Base-by-base conservation (phyloP, 805 yeast species). In the Teunomyces tritomae region DNA sequence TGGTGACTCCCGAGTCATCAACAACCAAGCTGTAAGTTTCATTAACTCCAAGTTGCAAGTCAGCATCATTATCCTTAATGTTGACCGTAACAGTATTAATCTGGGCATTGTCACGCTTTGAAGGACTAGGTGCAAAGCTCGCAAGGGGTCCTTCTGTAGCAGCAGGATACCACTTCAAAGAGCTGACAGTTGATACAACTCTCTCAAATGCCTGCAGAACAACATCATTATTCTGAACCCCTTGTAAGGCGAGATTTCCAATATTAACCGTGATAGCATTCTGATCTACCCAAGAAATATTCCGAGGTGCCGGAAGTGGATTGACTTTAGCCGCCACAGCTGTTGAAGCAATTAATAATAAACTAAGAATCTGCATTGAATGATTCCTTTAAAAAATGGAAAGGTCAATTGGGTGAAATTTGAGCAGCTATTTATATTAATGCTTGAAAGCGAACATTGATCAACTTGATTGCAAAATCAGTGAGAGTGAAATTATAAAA, bases 41-140 rank as follows among this genome's bases (percentile, higher is more conserved):
- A 50, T 71, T 63, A 27, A 69, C 72, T 5, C 68, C 73, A 40
- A 57, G 51, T 48, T 68, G 70, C 44, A 72, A 58, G 40, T 55
- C 64, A 9, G 63, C 61, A 13, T 50, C 49, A 20, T 36, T 28
- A 44, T 64, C 63, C 4, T 43, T 50, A 28, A 65, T 52, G 13
- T 28, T 35, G 34, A 63, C 36, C 5, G 33, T 39, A 24, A 53
- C 50, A 11, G 39, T 16, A 10, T 24, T 32, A 9, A 16, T 29
- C 20, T 24, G 27, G 6, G 40, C 5, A 26, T 37, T 37, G 29
- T 24, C 29, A 16, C 43, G 32, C 40, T 34, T 43, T n/a, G 28
- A 16, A 5, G 58, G 57, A 50, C 48, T 44, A 43, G 67, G 46
- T 47, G 54, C 44, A 53, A 55, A 53, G 30, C 47, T 40, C 7